These are phyloP conservation scores for Clarireedia monteithiana DNA, from an alignment of 2,329 filamentous ascomycete genomes.

Conservation along the genomic window DNA sequence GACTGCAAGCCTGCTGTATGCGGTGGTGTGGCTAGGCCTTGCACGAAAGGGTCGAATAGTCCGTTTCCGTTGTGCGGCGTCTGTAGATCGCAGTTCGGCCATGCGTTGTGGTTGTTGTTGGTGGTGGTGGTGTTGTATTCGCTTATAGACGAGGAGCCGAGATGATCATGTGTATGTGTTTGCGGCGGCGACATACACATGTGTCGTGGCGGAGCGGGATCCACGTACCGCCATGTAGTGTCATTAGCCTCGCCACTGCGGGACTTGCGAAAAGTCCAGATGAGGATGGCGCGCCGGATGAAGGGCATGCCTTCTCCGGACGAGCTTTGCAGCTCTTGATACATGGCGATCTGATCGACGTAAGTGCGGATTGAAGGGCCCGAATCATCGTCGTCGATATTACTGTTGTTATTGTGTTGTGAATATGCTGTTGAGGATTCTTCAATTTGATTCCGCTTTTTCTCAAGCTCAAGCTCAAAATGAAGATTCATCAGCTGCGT, in stretches of 20 bases:
- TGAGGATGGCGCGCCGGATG: conserved; percentile 50
- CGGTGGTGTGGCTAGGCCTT: conserved; percentile 49
- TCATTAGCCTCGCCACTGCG: conserved; percentile 43
- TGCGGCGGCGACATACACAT: conserved; percentile 26
- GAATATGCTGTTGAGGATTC: conserved; percentile 15
- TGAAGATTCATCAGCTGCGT: conserved; percentile 21
- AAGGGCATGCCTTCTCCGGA: conserved; percentile 39
- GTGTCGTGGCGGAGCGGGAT: conserved; percentile 17
- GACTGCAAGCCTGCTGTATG: conserved; percentile 43
- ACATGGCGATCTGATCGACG: conserved; percentile 56
- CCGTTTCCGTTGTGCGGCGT: conserved; percentile 13
- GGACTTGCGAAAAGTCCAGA: conserved; percentile 54
- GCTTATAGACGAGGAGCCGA: conserved; percentile 47
- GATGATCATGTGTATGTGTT: conserved; percentile 35
- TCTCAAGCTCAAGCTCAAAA: conserved; percentile 17
- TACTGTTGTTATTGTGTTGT: too few species aligned
- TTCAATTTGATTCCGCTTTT: conserved; percentile 38
- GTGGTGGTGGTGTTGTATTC: conserved; percentile 38
- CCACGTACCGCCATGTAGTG: conserved; percentile 53
- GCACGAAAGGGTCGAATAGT: conserved; percentile 43
- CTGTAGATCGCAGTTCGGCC: background rate
- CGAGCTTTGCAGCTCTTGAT: conserved; percentile 56
- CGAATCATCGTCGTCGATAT: conserved; percentile 13
- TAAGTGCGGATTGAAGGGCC: conserved; percentile 42
- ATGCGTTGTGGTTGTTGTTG: conserved; percentile 15